Conservation (phyloP, 768 basidiomycete species). For the Auriculariales sp. region DNA sequence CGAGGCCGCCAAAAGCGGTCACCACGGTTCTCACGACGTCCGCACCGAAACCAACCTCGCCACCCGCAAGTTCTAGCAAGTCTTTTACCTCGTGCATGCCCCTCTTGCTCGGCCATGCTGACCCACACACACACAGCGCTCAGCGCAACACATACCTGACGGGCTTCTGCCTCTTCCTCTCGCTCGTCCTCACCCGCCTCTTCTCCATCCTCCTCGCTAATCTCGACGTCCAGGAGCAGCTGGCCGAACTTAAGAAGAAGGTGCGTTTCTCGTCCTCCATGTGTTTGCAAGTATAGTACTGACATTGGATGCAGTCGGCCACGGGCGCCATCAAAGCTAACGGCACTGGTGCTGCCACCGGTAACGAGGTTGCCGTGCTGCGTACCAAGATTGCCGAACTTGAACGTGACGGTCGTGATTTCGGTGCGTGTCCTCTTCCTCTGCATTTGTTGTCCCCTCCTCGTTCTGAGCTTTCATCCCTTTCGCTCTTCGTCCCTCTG, state of each 20-base stretch:
- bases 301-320: conserved; percentile 16
- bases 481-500: background rate
- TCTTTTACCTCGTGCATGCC: no score
- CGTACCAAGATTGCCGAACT: conserved; percentile 48
- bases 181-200: conserved; percentile 82
- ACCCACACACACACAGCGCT: conserved; percentile 28
- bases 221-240: conserved; percentile 79
- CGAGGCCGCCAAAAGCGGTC: conserved; percentile 45
- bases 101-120: background rate
- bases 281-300: no score
- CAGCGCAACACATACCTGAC: conserved; percentile 90
- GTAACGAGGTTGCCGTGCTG: conserved; percentile 48
- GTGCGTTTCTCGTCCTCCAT: no score
- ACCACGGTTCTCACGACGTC: conserved; percentile 36
- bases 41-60: conserved; percentile 79
- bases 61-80: conserved; percentile 92
- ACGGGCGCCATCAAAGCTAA: conserved; percentile 14
- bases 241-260: conserved; percentile 63
- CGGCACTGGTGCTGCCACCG: conserved; percentile 20
- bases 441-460: background rate
- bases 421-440: conserved; percentile 28
- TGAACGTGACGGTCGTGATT: conserved; percentile 47
- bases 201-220: conserved; percentile 89
- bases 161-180: conserved; percentile 89
- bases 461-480: background rate